Percentiles rank a stretch among this genome's conserved stretches.
These are phyloP conservation scores for Leptosphaerulina australis DNA, from an alignment of 2,329 filamentous ascomycete species.

Conservation along the genomic window DNA sequence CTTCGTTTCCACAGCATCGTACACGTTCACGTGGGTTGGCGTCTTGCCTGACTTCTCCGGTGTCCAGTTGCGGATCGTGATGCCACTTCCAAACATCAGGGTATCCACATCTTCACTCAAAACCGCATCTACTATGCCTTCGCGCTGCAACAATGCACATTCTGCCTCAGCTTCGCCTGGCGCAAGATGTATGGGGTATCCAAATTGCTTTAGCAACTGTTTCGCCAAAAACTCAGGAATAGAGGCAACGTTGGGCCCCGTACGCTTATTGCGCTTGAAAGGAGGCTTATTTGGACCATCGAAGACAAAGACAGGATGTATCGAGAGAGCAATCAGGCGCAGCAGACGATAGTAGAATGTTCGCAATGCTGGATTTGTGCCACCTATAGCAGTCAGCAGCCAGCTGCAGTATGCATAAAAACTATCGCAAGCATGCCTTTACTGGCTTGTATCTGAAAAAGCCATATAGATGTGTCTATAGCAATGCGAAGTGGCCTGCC, in stretches of 20 bases:
- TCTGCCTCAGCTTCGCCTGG: conserved; percentile 97
- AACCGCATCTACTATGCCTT: conserved; percentile 77
- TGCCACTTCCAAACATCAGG: conserved; percentile 90
- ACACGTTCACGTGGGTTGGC: conserved; percentile 86
- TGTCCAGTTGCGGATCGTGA: conserved; percentile 82
- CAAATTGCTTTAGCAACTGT: conserved; percentile 81
- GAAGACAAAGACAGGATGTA: conserved; percentile 88
- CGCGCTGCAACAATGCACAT: conserved; percentile 82
- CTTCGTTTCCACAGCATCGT: conserved; percentile 67
- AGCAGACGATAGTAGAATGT: conserved; percentile 92
- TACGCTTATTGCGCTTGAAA: conserved; percentile 85
- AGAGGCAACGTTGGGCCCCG: conserved; percentile 66
- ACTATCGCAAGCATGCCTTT: conserved; percentile 59
- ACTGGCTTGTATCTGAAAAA: conserved; percentile 88
- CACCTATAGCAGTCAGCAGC: conserved; percentile 59
- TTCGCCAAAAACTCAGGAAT: conserved; percentile 79
- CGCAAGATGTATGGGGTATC: conserved; percentile 81
- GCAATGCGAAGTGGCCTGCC: conserved; percentile 81
- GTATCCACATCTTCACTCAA: conserved; percentile 97
- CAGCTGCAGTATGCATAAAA: background rate
- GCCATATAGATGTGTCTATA: conserved; percentile 96
- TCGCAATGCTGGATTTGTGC: conserved; percentile 85
- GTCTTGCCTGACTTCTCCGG: conserved; percentile 71
- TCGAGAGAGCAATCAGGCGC: conserved; percentile 74
- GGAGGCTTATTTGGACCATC: conserved; percentile 84